Base-by-base conservation (phyloP, 768 basidiomycete genomes). In the Tricholoma hemisulphureum region DNA sequence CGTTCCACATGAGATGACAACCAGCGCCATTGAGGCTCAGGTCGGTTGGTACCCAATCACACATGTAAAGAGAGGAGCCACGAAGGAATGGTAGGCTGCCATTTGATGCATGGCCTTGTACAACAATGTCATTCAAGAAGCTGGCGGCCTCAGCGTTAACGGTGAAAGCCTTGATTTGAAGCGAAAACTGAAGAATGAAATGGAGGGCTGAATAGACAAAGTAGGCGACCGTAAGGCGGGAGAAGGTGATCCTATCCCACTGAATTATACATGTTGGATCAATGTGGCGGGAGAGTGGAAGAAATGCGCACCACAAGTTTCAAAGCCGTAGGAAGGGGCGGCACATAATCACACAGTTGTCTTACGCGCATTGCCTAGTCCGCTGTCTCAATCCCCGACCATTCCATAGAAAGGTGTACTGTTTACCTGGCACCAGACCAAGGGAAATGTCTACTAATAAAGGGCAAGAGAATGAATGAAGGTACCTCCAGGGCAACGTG, bases 161-260 rank as follows among this genome's bases (percentile, higher is more conserved):
- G 11, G 75, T 75, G 74, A 86, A 87, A 10, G 86, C 89, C 53
- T 80, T 79, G 51, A 79, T 80, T 72, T 92, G 90, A 46, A 93
- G 76, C 24, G 80, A 75, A 61, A 91, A 76, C 70, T 91, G 90
- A 58, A 89, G 68, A 56, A 80, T 62, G 62, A 86, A 89, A 67
- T 91, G 87, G 45, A 83, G 50, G 52, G 87, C 56, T 20, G 89
- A 86, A 68, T 91, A 88, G 43, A 77, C 54, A 66, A 89, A 83
- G 69, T 90, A 93, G 65, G 83, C 65, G 59, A 79, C 74, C 18
- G 89, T 86, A 53, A 88, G 75, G 34, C 78, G 79, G 49, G 89
- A 88, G 65, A 85, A 83, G 20, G 87, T 86, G 64, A 91, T 75
- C 56, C 88, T 82, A 56, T 83, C 77, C 85, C 86, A 88, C 88